These are phyloP conservation scores for Pleurotus tuoliensis DNA, from an alignment of 768 basidiomycete genomes.

Conservation along the genomic window DNA sequence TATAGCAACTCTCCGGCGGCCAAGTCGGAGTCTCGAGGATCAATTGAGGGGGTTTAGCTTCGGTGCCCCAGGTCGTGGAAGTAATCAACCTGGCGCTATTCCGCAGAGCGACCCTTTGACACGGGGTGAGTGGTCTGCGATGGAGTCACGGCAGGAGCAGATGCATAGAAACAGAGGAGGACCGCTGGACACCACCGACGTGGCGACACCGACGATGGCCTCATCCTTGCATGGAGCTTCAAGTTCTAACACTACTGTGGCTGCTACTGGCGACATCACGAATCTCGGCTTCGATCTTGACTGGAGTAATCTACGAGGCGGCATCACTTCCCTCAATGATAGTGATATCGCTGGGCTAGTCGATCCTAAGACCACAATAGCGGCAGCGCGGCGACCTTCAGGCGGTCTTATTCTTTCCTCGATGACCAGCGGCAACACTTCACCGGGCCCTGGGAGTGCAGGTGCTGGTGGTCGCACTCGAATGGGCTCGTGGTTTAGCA, in stretches of 20 bases:
- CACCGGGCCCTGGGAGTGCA: conserved; percentile 13
- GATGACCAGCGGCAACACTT: neutral
- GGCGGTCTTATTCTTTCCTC: conserved; percentile 12
- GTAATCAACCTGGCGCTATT: conserved; percentile 7
- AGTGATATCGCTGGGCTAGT: conserved; percentile 13
- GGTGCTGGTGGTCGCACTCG: conserved; percentile 16
- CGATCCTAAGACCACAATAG: conserved; percentile 11
- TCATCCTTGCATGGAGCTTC: conserved; percentile 8
- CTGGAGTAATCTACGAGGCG: conserved; percentile 12
- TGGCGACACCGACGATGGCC: conserved; percentile 11
- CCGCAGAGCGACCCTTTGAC: conserved; percentile 40
- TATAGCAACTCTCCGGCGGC: conserved; percentile 51
- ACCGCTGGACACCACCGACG: conserved; percentile 20
- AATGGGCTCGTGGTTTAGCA: conserved; percentile 15
- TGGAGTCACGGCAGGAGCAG: conserved; percentile 35
- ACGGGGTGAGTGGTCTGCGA: conserved; percentile 52
- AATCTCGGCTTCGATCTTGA: conserved; percentile 9
- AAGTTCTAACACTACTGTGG: neutral
- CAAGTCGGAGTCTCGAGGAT: conserved; percentile 60
- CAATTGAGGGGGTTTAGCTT: conserved; percentile 24
- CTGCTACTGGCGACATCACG: conserved; percentile 14
- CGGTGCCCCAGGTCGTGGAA: neutral
- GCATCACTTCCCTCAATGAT: conserved; percentile 12
- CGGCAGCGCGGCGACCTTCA: conserved; percentile 24
- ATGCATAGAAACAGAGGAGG: conserved; percentile 18